Base-by-base conservation (phyloP, 176 grass and related monocot genomes). In the Saccharum spontaneum region DNA sequence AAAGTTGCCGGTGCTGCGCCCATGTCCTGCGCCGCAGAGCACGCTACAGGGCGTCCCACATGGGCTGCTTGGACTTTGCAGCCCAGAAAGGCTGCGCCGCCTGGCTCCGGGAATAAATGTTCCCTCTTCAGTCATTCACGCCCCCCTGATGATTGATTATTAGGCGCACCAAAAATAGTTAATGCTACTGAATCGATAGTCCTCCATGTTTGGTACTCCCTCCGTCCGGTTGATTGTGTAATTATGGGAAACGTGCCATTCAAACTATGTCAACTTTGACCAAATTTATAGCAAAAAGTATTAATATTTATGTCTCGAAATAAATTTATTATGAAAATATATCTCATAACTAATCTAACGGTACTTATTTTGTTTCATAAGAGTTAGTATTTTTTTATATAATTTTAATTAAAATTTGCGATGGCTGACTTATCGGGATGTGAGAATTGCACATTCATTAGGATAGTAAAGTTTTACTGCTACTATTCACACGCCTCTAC, bases 61-160 rank as follows among this genome's bases (percentile, higher is more conserved):
- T 84, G 89, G 85, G 69, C 17, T 75, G 81, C 49, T 69, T 52
- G 69, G 85, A 54, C 80, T 80, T 79, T 83, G 36, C 7, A 24
- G 81, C 50, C 89, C 81, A 22, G 67, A 90, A 90, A 90, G 89
- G 70, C 85, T 84, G 89, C 89, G 89, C 81, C 81, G 76, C 76
- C 89, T 84, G 89, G 8, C 5, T 41, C 18, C 69, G 38, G 54
- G 80, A 87, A 84, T 87, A 80, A 87, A 90, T 90, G 80, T 75
- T 75, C 49, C 87, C 63, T 13, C 26, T 37, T 66, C 71, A 23
- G 79, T 60, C 67, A 83, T 15, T 81, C 79, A 30, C 26, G 66
- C 15, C 10, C 3, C 57, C 8, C 3, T 60, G 55, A 60, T 55
- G 65, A 55, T 39, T n/a, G n/a, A n/a, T n/a, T n/a, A 39, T 88